A percentile compares a stretch with the other conserved stretches of the same genome.
These are phyloP conservation scores for Phytophthora crassamura DNA, from an alignment of 352 stramenopile genomes.

Conservation along the genomic window DNA sequence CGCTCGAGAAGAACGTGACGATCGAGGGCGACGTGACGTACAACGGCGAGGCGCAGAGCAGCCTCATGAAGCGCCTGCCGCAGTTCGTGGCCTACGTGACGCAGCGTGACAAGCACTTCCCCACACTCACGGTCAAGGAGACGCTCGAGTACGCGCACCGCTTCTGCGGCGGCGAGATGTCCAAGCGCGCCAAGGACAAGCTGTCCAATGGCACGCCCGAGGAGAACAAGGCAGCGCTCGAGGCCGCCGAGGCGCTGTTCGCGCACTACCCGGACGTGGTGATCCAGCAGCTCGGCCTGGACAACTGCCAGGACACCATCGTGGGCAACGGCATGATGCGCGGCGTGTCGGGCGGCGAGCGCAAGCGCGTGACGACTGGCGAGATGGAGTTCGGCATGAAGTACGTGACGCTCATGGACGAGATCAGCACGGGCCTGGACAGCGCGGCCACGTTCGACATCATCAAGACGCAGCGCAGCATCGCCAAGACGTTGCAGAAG, in stretches of 20 bases:
- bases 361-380: constrained; percentile 25
- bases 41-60: constrained; percentile 45
- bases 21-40: constrained; percentile 54
- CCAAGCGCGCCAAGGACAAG: constrained; percentile 44
- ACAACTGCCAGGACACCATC: too few species aligned
- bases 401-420: constrained; percentile 75
- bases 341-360: constrained; percentile 17
- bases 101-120: constrained; percentile 87
- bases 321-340: constrained; percentile 21
- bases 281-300: too few species aligned
- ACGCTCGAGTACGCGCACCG: too few species aligned
- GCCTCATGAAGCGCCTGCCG: constrained; percentile 40
- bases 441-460: constrained; percentile 65
- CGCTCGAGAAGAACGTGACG: constrained; percentile 42
- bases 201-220: constrained; percentile 48
- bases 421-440: constrained; percentile 74
- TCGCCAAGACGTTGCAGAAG: constrained; percentile 52
- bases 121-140: too few species aligned
- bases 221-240: constrained; percentile 34
- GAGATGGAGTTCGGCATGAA: constrained; percentile 27
- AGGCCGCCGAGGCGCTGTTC: constrained; percentile 30
- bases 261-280: too few species aligned
- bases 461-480: constrained; percentile 49
- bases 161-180: constrained; percentile 57
- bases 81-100: constrained; percentile 54